These are phyloP conservation scores for Juglanconis juglandina DNA, from an alignment of 2,329 filamentous ascomycete genomes.

Conservation along the genomic window DNA sequence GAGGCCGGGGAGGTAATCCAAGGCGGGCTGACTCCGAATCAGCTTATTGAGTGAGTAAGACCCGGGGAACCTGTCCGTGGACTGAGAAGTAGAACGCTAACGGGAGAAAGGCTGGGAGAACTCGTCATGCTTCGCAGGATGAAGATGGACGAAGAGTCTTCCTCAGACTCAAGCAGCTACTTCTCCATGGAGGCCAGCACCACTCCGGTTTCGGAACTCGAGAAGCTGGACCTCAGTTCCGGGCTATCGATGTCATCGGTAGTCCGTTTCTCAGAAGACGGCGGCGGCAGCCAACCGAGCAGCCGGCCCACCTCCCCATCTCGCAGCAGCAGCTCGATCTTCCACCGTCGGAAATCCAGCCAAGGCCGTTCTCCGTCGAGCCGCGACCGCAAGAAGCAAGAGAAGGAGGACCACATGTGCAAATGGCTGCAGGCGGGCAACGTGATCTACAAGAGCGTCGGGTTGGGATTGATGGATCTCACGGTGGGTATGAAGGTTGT, in stretches of 20 bases:
- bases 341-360: conserved; percentile 31
- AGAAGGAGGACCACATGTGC: conserved; percentile 47
- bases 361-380: conserved; percentile 19
- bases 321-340: conserved; percentile 25
- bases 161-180: conserved; percentile 17
- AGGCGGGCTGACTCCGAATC: conserved; percentile 66
- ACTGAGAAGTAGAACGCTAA: background rate
- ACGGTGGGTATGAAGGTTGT: conserved; percentile 58
- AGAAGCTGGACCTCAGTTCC: conserved; percentile 29
- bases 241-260: conserved; percentile 37
- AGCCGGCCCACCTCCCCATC: conserved; percentile 7
- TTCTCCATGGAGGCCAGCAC: conserved; percentile 20
- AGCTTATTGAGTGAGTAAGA: conserved; percentile 70
- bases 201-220: conserved; percentile 34
- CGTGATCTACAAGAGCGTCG: conserved; percentile 67
- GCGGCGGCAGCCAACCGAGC: conserved; percentile 4
- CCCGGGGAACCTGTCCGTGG: background rate
- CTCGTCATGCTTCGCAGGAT: conserved; percentile 60
- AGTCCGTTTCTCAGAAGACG: conserved; percentile 25
- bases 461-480: conserved; percentile 64
- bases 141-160: conserved; percentile 36
- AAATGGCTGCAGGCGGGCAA: conserved; percentile 60
- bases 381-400: conserved; percentile 32
- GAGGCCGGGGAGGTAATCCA: conserved; percentile 86
- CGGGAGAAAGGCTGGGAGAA: conserved; percentile 63